These are phyloP conservation scores for Volvox reticuliferus DNA, from an alignment of 139 green algal genomes.

Conservation along the genomic window DNA sequence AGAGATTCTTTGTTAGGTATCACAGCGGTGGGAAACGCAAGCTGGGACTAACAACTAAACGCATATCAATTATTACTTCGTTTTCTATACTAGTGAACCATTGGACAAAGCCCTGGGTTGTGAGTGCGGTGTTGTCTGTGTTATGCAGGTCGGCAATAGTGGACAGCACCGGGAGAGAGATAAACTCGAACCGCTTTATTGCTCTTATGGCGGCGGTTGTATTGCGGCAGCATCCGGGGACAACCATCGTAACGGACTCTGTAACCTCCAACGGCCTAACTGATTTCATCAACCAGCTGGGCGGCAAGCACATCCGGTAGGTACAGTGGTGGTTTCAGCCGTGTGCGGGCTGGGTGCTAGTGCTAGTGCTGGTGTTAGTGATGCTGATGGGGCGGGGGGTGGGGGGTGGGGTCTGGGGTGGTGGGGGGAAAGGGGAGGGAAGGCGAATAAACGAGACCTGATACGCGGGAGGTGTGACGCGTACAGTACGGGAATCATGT, in stretches of 20 bases:
- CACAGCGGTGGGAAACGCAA: too few relatives aligned
- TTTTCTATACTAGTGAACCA: too few relatives aligned
- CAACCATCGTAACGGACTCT: constrained; percentile 95
- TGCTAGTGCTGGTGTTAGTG: too few relatives aligned
- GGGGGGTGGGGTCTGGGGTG: neutral
- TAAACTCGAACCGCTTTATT: constrained; percentile 98
- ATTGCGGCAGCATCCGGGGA: constrained; percentile 89
- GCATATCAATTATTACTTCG: too few relatives aligned
- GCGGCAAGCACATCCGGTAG: constrained; percentile 85
- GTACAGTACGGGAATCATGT: too few relatives aligned
- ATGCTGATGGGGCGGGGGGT: neutral
- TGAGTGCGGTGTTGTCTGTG: too few relatives aligned
- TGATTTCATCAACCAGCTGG: constrained; percentile 87
- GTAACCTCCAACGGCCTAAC: constrained; percentile 93
- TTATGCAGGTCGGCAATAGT: constrained; percentile 78
- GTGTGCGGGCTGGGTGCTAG: too few relatives aligned
- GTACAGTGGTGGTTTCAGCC: neutral
- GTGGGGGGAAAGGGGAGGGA: neutral
- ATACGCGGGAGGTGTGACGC: too few relatives aligned
- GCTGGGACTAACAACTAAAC: too few relatives aligned
- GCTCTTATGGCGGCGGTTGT: constrained; percentile 88
- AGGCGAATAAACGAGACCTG: too few relatives aligned
- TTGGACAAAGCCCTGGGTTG: too few relatives aligned
- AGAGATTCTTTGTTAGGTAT: neutral
- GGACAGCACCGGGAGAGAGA: constrained; percentile 77